Base-by-base conservation (phyloP, 805 yeast genomes). In the Wickerhamomyces chaumierensis region DNA sequence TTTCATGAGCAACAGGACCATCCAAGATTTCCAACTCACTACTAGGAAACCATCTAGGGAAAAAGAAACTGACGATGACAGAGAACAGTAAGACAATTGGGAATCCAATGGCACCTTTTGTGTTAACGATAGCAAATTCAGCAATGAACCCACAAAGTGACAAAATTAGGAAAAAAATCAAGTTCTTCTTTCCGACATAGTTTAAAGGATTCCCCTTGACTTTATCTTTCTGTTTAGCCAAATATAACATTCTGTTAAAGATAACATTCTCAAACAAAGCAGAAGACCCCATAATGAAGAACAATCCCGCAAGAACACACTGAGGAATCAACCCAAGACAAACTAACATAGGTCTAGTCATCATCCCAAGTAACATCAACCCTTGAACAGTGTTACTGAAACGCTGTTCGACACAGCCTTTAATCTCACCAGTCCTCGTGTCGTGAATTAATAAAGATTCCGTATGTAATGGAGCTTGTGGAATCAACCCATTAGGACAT, bases 381-480 rank as follows among this genome's bases (percentile, higher is more conserved):
- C 98, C 98, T 53, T 90, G 98, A 0, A 70, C 65, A 1, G 86
- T 75, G 52, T 92, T 92, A 2, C 94, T 79, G 37, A 87, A 65
- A 34, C 98, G 60, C 56, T 90, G 98, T 53, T 90, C 98, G 4
- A 92, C 94, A 9, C 88, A 87, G 3, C 51, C 51, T 7, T 40
- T 42, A 12, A 51, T 45, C 7, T 44, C 40, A 16, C 52, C 42
- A 14, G 40, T 23, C 23, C 40, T 43, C 7, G n/a, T 11, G 13
- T 63, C 62, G 9, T 57, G 55, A 5, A 82, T 76, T 33, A 85
- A 71, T 23, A 90, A 60, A 0, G 95, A 75, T 33, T 71, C 73
- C 0, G 97, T 87, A 50, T 90, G 98, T 28, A 92, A 55, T 2
- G 97, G 97, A 0, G 98, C 97, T 57, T 90, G 98, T 1, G 98